phyloP scores from a whole-genome alignment of 2,329 filamentous ascomycete species.

The Fusarium sp. region DNA sequence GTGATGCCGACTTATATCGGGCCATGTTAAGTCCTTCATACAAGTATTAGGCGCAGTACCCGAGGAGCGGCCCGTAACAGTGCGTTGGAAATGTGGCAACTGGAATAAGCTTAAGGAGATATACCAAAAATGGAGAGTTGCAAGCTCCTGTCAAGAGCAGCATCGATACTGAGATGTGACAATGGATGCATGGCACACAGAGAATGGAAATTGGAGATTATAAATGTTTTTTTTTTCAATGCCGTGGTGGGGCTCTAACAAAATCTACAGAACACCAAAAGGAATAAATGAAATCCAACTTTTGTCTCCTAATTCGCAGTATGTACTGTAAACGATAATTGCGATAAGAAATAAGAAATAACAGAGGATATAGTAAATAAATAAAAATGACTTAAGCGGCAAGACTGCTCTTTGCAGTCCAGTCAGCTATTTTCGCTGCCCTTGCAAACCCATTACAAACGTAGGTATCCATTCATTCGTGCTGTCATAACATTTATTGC shows the following conservation, averaged over 20 bases:
- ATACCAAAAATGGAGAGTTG: not conserved
- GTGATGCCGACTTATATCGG: not conserved
- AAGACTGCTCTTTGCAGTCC: constrained; percentile 20
- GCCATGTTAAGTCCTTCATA: not conserved
- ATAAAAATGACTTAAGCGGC: constrained; percentile 18
- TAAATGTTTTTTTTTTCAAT: constrained; percentile 6
- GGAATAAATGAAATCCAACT: constrained; percentile 6
- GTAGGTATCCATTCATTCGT: constrained; percentile 31
- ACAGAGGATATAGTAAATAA: constrained; percentile 21
- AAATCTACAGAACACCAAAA: constrained; percentile 28
- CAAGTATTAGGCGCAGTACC: not conserved
- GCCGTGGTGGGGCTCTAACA: constrained; percentile 7
- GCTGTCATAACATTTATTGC: constrained; percentile 37
- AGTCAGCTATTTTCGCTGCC: constrained; percentile 37
- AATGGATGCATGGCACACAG: not conserved
- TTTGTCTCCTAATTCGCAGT: constrained; percentile 6
- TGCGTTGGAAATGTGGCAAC: not conserved
- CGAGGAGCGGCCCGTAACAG: not conserved
- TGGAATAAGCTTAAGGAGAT: not conserved
- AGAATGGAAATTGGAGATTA: not conserved
- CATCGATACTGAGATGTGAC: not conserved
- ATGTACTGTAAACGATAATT: constrained; percentile 12
- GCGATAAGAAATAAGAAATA: constrained; percentile 6
- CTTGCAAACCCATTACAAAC: constrained; percentile 35
- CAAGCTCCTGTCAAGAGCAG: not conserved